Percentiles rank a stretch among this genome's conserved stretches.
Conservation (phyloP, 1,139 yeast genomes). For the Hyphopichia wangnamkhiaoensis region DNA sequence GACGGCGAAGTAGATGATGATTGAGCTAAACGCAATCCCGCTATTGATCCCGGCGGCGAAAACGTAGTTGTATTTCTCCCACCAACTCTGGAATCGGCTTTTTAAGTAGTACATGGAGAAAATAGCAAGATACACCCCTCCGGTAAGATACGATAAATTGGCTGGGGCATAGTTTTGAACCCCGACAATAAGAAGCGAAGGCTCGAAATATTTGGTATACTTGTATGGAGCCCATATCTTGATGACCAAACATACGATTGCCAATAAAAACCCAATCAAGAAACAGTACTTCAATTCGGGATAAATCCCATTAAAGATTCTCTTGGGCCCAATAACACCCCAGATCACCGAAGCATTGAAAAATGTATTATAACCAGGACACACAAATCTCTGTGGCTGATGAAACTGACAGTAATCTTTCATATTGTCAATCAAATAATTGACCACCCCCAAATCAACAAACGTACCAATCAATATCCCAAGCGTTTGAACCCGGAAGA, state of each 20-base stretch:
- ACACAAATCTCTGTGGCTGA: slow-evolving; percentile 44
- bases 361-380: slow-evolving; percentile 48
- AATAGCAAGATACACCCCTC: slow-evolving; percentile 40
- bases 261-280: slow-evolving; percentile 51
- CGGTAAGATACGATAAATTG: slow-evolving; percentile 47
- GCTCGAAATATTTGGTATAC: slow-evolving; percentile 29
- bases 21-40: slow-evolving; percentile 52
- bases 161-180: slow-evolving; percentile 40
- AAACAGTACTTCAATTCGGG: slow-evolving; percentile 50
- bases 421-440: slow-evolving; percentile 48
- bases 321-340: slow-evolving; percentile 64
- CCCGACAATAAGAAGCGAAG: slow-evolving; percentile 44
- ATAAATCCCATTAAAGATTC: slow-evolving; percentile 46
- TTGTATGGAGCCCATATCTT: background rate
- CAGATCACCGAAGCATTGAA: slow-evolving; percentile 58
- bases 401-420: slow-evolving; percentile 41
- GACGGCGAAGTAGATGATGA: slow-evolving; percentile 55
- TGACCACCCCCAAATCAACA: slow-evolving; percentile 47
- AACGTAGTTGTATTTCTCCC: slow-evolving; percentile 59
- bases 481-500: slow-evolving; percentile 58
- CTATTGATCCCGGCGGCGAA: slow-evolving; percentile 55
- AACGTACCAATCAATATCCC: slow-evolving; percentile 44
- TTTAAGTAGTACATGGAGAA: slow-evolving; percentile 49
- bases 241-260: slow-evolving; percentile 16
- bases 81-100: slow-evolving; percentile 47